Evolutionary conservation across 2,329 filamentous ascomycete genomes (phyloP).

Genomic region (Cercospora sp.): DNA sequence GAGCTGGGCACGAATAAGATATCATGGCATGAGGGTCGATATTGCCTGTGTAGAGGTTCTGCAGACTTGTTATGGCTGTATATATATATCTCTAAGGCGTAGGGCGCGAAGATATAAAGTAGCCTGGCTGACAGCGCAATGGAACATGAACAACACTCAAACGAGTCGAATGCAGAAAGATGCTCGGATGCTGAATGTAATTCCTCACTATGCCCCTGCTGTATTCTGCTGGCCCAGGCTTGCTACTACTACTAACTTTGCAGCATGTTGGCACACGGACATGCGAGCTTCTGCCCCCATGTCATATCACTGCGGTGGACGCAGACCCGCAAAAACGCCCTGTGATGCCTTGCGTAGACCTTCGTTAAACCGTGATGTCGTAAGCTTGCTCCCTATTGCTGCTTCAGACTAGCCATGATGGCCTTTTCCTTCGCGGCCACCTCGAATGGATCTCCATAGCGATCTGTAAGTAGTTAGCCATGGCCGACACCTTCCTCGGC

Average conservation of each 20-base stretch:
- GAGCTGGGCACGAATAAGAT: neutral
- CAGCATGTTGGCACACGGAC: neutral
- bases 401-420: slow-evolving; percentile 24
- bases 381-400: slow-evolving; percentile 8
- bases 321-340: neutral
- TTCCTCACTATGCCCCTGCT: neutral
- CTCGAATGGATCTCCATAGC: slow-evolving; percentile 41
- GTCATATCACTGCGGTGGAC: neutral
- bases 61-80: neutral
- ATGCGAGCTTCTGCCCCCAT: neutral
- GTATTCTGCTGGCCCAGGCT: neutral
- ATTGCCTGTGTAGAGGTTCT: neutral
- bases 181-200: neutral
- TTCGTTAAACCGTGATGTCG: slow-evolving; percentile 2
- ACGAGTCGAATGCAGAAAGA: neutral
- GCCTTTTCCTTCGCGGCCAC: slow-evolving; percentile 38
- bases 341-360: slow-evolving; percentile 3
- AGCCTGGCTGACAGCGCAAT: neutral
- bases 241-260: neutral
- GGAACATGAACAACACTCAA: neutral
- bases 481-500: neutral
- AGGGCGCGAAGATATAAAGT: neutral
- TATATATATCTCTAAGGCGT: neutral
- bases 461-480: slow-evolving; percentile 27
- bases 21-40: neutral